Evolutionary conservation across 139 green algal genomes (phyloP), one percentile per base, ranked within the genome.

Genomic region (Closterium sp.): DNA sequence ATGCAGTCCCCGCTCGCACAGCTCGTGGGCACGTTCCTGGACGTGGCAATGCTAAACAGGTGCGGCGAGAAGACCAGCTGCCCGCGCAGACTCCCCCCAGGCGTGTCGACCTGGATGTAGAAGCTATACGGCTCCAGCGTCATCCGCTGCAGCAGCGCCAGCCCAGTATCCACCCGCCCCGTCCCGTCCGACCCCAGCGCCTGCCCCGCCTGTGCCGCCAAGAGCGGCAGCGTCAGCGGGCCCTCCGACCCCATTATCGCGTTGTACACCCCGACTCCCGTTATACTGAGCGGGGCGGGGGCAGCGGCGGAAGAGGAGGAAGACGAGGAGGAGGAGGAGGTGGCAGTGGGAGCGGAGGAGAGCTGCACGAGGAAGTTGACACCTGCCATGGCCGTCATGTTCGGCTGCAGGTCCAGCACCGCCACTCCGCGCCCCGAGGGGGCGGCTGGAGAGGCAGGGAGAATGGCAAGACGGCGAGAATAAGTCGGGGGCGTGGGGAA

Each of bases 31-130:
- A 84, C 87, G 19, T 90, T 32, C 9, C 23, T 83, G 28, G 34
- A 84, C 28, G n/a, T 83, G 7, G 33, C 33, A 35, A 88, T 30
- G 32, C 84, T 88, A 34, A 84, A 90, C 87, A 90, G 87, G 36
- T 83, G 34, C 8, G 87, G 87, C 1, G 28, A 33, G 28, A 84
- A 81, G 34, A 83, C 23, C 34, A 81, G 34, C 87, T 90, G 87
- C 30, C 87, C 87, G 19, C 87, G 87, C 23, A 33, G 23, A 34
- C 34, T 83, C 1, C 87, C 87, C 33, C 30, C 84, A 66, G 83
- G 83, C 10, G 83, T 76, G 25, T 76, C 55, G 16, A 76, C 55
- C 55, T 76, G 55, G 55, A 76, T 28, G 9, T 76, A 76, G 55
- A 28, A 76, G 25, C 16, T 76, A 76, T 76, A 76, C 55, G 55